Base-by-base conservation (phyloP, 2,329 filamentous ascomycete species). In the Pyrenochaeta sp. region DNA sequence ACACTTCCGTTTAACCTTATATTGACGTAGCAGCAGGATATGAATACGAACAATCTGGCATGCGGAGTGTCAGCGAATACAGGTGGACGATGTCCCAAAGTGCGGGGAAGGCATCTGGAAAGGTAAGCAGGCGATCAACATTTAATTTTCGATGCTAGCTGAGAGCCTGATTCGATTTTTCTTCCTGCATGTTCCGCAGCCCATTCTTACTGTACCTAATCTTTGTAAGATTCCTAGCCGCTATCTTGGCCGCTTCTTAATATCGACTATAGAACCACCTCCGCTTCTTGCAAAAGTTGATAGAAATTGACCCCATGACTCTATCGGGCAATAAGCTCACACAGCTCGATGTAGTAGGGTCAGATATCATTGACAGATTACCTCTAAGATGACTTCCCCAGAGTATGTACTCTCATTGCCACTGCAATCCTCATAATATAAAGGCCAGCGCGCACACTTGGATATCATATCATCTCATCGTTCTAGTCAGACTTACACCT, bases 1-100 rank as follows among this genome's bases (percentile, higher is more conserved):
- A 50, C 40, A 56, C 2, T 30, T 39, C 40, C 30, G 43, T 53
- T 59, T 53, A 54, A 45, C 43, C 50, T 32, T 46, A 56, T 52
- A 62, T 62, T 54, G 50, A 52, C 30, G 40, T 39, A 49, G 46
- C 44, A 44, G 22, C 19, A 10, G 19, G 27, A 55, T n/a, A 47
- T 58, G 45, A 50, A 56, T 19, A 25, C 44, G 22, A 49, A 19
- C 22, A 22, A 40, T 24, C 30, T 56, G 5, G 46, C 24, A 51
- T 48, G 36, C 34, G 10, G 7, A 10, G 12, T 36, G 25, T 9
- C 15, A 45, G 25, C 22, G 40, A 25, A 27, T 7, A n/a, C 4
- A 6, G 24, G 27, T 25, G 36, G 15, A 43, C 36, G 12, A 36
- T 36, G 30, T 3, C 37, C 25, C 10, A 12, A n/a, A 32, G 12